Percentiles rank a stretch among this genome's conserved stretches.
Conservation (phyloP, 192 early-diverging fungal species). For the Chytriomyces hyalinus region DNA sequence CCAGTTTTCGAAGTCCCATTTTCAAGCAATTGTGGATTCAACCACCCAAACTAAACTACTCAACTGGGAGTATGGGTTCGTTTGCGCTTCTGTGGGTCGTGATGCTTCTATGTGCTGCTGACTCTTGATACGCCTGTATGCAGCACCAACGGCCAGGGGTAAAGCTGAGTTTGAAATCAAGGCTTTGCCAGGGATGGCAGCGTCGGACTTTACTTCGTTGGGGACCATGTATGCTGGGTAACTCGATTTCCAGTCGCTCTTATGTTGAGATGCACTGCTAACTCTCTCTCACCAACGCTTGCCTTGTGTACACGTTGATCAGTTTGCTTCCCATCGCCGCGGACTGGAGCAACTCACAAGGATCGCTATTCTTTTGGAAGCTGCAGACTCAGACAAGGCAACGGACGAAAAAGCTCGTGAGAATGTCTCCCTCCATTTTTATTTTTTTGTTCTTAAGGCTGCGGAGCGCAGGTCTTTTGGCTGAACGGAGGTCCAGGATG, state of each 20-base stretch:
- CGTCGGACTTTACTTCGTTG: constrained; percentile 14
- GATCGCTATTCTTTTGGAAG: constrained; percentile 54
- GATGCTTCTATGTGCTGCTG: too few species aligned
- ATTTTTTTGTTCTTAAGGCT: constrained; percentile 87
- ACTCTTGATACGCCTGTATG: too few species aligned
- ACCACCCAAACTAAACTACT: too few species aligned
- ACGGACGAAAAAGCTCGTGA: neutral
- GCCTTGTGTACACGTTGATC: neutral
- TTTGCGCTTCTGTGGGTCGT: too few species aligned
- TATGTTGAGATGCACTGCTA: neutral
- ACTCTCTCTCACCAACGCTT: neutral
- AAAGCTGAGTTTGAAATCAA: constrained; percentile 46
- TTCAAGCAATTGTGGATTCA: too few species aligned
- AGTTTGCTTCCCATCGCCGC: constrained; percentile 29
- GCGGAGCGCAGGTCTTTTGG: constrained; percentile 48
- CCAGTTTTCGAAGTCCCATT: too few species aligned
- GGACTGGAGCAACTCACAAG: constrained; percentile 2
- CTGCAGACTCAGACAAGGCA: neutral
- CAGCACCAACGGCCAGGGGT: too few species aligned
- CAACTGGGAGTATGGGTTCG: too few species aligned
- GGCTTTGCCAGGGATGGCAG: constrained; percentile 35
- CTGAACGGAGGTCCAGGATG: constrained; percentile 50
- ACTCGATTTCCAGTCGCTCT: neutral
- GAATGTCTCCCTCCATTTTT: constrained; percentile 73
- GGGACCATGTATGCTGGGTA: constrained; percentile 54